Evolutionary conservation across 2,329 filamentous ascomycete genomes (phyloP), one percentile per base, ranked within the genome.

Genomic region (Alternaria viburni): DNA sequence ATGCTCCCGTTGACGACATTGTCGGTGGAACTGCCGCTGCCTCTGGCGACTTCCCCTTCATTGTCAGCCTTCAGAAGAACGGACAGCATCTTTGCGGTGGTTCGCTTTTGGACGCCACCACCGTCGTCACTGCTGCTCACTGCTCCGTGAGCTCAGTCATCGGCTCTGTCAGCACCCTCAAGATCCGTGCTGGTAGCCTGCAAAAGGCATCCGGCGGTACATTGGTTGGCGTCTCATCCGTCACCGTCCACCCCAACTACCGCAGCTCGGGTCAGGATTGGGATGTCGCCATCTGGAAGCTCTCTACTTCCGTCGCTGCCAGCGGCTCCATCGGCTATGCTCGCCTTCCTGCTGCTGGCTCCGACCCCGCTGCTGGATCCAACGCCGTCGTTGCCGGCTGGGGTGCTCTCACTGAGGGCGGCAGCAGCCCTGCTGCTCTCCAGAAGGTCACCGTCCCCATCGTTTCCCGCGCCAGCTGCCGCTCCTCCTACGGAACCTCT

Each of bases 1-100:
- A 57, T 17, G 26, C 28, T 28, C 61, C 61, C 28, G 32, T 26
- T 46, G 61, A 61, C 5, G 50, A 60, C 30, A 76, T 76, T 44
- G 74, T 76, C 44, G 74, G 74, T 51, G 74, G 74, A 56, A 59
- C 58, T 0, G 49, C 66, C n/a, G 74, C 74, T 43, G 6, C 57
- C 15, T 62, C 68, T 15, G 73, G 72, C 41, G 74, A 76, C 13
- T 73, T 73, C 54, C 74, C 74, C 60, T 76, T 67, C 71, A 74
- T 76, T 49, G 72, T 72, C 68, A 67, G 64, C 32, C 50, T 75
- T 25, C 71, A 73, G 56, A 9, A 28, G 5, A 47, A 49, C 47
- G 72, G 72, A 26, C 59, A 60, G n/a, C 73, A 75, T 59, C 65
- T 70, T 67, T 76, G 74, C 60, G 74, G 74, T 65, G 74, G 73